Evolutionary conservation across 2,329 filamentous ascomycete species (phyloP), one percentile per base, ranked within the genome.

Genomic region (Rutstroemia sp.): DNA sequence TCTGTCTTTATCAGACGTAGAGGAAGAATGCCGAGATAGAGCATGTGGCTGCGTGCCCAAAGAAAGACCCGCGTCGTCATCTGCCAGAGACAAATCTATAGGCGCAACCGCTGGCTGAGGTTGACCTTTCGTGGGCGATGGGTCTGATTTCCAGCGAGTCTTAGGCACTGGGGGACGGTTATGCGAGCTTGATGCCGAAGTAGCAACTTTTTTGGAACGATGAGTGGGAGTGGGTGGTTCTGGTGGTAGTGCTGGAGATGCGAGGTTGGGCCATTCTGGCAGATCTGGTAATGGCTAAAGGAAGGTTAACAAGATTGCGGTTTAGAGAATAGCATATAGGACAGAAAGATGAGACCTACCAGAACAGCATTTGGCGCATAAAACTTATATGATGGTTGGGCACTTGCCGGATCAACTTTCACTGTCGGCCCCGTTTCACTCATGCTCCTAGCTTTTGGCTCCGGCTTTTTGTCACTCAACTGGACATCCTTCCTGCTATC

Each of bases 401-500:
- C 45, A 38, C 58, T 56, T 14, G 53, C 59, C 3, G 67, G 65
- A 56, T 70, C 66, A 49, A 66, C 60, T 44, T 66, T 68, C 37
- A 65, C 56, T 27, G 60, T 60, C 16, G 66, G 60, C 7, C 58
- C 53, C 8, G 57, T 34, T 39, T 59, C 50, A 39, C 61, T 68
- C 57, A 59, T 61, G 30, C 61, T 63, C 52, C 62, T 65, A 44
- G 59, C 54, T 52, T 69, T 68, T 4, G 60, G 47, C 23, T 69
- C 68, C 5, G 60, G 19, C 49, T 67, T 69, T 57, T 59, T 63
- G 55, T 69, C 68, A 57, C 56, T 67, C 50, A 95, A 75, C 1
- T 89, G 88, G 52, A 92, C 82, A 67, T 95, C 90, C 69, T 94
- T 95, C 58, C 89, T 82, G 54, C 88, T 91, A 67, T 96, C 91